phyloP scores from a whole-genome alignment of 192 early-diverging fungal species.

The Coemansia sp. region DNA sequence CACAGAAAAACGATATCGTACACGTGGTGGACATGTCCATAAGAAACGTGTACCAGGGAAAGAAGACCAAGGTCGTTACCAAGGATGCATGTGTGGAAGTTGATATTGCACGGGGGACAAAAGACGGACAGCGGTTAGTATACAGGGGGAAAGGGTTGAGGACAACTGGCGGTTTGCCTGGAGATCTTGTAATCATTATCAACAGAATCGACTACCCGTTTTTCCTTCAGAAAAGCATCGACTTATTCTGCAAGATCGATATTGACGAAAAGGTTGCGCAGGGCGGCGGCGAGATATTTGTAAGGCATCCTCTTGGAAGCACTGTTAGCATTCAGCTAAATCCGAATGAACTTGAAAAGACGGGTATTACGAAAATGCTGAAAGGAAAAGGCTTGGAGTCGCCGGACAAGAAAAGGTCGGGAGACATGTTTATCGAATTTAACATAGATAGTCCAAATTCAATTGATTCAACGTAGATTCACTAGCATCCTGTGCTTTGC shows the following conservation, averaged over 20 bases:
- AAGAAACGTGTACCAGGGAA: constrained; percentile 25
- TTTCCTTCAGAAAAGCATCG: not conserved
- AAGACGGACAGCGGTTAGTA: constrained; percentile 22
- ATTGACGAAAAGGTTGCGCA: constrained; percentile 21
- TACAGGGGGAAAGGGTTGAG: constrained; percentile 19
- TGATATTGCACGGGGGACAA: constrained; percentile 17
- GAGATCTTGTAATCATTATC: constrained; percentile 29
- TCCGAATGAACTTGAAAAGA: constrained; percentile 15
- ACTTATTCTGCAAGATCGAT: constrained; percentile 25
- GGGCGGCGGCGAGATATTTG: constrained; percentile 19
- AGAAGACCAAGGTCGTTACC: constrained; percentile 21
- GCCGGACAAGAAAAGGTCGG: constrained; percentile 1
- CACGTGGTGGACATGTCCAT: constrained; percentile 31
- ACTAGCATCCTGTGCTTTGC: not conserved
- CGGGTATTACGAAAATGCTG: constrained; percentile 17
- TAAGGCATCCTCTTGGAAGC: constrained; percentile 25
- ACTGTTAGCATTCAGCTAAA: constrained; percentile 13
- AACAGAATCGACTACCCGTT: constrained; percentile 31
- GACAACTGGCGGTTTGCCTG: constrained; percentile 1
- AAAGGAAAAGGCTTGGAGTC: constrained; percentile 12
- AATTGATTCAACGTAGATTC: constrained; percentile 10
- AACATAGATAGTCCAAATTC: constrained; percentile 15
- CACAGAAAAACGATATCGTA: constrained; percentile 33
- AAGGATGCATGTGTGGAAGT: constrained; percentile 19
- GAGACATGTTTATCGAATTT: constrained; percentile 26